A percentile compares a stretch with the other conserved stretches of the same genome.
Conservation (phyloP, 345 rosid species). For the Abelmoschus esculentus region DNA sequence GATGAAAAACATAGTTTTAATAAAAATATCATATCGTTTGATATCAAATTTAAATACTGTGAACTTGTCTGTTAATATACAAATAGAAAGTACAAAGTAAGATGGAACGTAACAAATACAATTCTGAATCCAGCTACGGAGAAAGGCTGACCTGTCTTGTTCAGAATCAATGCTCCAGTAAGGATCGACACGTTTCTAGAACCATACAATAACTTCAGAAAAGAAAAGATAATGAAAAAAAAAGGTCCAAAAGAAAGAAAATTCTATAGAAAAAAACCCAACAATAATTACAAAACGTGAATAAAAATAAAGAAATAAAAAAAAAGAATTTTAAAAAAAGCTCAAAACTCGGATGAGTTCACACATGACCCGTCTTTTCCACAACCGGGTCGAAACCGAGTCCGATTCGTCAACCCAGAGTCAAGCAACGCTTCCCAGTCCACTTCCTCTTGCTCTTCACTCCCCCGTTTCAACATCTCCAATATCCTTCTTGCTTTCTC, state of each 20-base stretch:
- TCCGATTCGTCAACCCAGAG: conserved; percentile 31
- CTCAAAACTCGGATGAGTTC: conserved; percentile 48
- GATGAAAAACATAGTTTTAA: too few relatives aligned
- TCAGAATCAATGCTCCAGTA: conserved; percentile 11
- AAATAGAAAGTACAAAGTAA: background rate
- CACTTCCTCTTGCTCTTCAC: conserved; percentile 35
- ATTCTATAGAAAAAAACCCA: background rate
- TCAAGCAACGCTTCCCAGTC: conserved; percentile 83
- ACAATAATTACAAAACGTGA: conserved; percentile 13
- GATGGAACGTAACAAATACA: background rate
- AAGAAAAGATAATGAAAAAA: background rate
- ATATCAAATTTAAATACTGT: too few relatives aligned
- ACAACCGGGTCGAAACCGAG: conserved; percentile 19
- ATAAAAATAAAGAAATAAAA: background rate
- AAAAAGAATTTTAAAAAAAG: background rate
- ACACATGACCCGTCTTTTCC: conserved; percentile 20
- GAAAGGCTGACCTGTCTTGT: background rate
- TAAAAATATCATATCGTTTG: too few relatives aligned
- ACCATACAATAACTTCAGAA: background rate
- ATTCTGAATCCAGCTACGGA: background rate
- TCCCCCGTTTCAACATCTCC: conserved; percentile 38
- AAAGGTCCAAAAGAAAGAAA: background rate
- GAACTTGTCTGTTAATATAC: too few relatives aligned
- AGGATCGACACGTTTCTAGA: conserved; percentile 11
- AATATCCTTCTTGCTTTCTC: conserved; percentile 42